Conservation (phyloP, 805 yeast genomes). For the Clavispora fructus region DNA sequence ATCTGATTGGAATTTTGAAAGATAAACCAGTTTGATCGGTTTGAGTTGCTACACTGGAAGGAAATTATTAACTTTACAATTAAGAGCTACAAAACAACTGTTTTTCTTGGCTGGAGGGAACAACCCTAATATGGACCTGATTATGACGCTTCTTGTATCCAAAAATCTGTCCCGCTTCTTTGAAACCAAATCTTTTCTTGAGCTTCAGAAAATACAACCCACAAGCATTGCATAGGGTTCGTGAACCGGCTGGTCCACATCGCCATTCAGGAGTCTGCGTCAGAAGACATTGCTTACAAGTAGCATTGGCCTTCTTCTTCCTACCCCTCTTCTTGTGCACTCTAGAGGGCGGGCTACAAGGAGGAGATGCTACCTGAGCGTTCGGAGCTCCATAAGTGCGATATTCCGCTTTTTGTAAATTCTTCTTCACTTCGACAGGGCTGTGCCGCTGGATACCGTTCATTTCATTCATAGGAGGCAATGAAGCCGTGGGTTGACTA, state of each 20-base stretch:
- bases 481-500: not conserved
- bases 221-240: constrained; percentile 88
- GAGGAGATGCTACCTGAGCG: not conserved
- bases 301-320: constrained; percentile 12
- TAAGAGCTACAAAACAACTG: not conserved
- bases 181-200: constrained; percentile 41
- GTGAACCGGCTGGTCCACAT: constrained; percentile 77
- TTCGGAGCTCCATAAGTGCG: not conserved
- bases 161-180: constrained; percentile 28
- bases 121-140: constrained; percentile 12
- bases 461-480: not conserved
- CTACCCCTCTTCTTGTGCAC: constrained; percentile 14
- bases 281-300: constrained; percentile 16
- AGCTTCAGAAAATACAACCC: constrained; percentile 72
- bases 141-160: constrained; percentile 10
- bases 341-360: not conserved
- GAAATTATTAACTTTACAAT: not conserved
- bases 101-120: constrained; percentile 10
- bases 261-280: constrained; percentile 89
- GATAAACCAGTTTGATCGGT: not conserved
- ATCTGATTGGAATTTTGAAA: not conserved
- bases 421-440: not conserved
- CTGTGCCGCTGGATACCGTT: not conserved
- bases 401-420: not conserved
- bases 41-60: not conserved